A percentile compares a stretch with the other conserved stretches of the same genome.
These are phyloP conservation scores for Melaleuca quinquenervia DNA, from an alignment of 345 rosid genomes.

Conservation along the genomic window DNA sequence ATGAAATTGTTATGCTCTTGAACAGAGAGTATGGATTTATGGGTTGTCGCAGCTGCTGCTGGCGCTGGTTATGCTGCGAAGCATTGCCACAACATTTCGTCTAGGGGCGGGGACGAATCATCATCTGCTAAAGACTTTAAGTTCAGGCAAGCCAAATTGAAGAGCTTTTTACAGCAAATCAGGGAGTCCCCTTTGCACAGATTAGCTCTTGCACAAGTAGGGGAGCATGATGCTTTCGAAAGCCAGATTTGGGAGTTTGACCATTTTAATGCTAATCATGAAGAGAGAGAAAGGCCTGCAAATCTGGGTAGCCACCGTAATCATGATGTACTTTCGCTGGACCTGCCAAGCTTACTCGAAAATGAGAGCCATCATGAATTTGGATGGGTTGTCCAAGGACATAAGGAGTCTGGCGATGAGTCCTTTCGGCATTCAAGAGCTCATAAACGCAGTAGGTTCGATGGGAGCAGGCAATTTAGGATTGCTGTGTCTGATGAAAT, in stretches of 20 bases:
- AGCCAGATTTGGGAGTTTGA: not conserved
- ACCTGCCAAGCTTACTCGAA: not conserved
- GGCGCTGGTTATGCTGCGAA: conserved; percentile 23
- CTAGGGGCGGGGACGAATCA: not conserved
- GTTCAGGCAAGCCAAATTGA: conserved; percentile 1
- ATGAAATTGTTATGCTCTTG: not conserved
- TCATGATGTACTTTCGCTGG: not conserved
- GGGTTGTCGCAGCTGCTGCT: conserved; percentile 35
- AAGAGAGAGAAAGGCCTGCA: not conserved
- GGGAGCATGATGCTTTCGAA: not conserved
- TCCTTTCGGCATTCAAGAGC: not conserved
- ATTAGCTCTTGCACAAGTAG: not conserved
- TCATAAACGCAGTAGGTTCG: not conserved
- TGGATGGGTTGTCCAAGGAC: not conserved
- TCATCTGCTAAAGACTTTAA: not conserved
- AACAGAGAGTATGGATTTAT: conserved; percentile 16
- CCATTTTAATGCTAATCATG: not conserved
- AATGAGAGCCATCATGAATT: not conserved
- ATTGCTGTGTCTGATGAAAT: not conserved
- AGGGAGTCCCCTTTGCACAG: conserved; percentile 15
- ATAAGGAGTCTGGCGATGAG: not conserved
- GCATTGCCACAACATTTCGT: conserved; percentile 8
- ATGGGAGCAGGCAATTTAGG: not conserved
- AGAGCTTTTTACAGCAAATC: conserved; percentile 7
- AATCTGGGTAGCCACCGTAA: not conserved